These are phyloP conservation scores for Taphrina wiesneri DNA, from an alignment of 1,139 yeast genomes.

Conservation along the genomic window DNA sequence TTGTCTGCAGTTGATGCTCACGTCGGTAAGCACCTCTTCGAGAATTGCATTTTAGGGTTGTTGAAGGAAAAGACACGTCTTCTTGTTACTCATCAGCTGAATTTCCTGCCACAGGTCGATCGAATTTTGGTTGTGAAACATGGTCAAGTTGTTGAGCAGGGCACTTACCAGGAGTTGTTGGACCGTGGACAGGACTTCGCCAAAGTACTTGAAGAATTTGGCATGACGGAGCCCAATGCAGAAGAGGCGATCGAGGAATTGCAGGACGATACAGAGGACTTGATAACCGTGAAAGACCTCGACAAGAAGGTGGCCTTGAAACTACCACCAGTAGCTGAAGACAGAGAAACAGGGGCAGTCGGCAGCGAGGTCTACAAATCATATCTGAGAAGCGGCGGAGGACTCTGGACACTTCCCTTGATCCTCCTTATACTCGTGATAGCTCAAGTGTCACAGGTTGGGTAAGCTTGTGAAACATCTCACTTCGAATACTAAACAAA, in stretches of 20 bases:
- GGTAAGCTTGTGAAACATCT: background rate
- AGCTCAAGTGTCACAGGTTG: constrained; percentile 61
- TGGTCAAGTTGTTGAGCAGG: constrained; percentile 60
- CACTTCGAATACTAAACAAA: background rate
- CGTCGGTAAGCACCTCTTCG: constrained; percentile 80
- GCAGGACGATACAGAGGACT: constrained; percentile 17
- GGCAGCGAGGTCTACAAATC: constrained; percentile 51
- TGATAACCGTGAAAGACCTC: constrained; percentile 22
- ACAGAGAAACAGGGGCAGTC: constrained; percentile 55
- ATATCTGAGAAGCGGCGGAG: constrained; percentile 61
- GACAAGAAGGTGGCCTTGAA: constrained; percentile 39
- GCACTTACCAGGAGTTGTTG: constrained; percentile 58
- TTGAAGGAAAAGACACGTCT: constrained; percentile 65
- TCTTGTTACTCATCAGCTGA: constrained; percentile 81
- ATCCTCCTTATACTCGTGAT: constrained; percentile 50
- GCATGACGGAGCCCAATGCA: constrained; percentile 45
- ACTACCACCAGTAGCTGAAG: constrained; percentile 49
- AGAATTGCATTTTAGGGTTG: constrained; percentile 63
- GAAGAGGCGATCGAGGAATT: constrained; percentile 41
- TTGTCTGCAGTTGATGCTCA: constrained; percentile 89
- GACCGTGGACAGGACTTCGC: constrained; percentile 53
- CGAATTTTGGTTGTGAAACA: constrained; percentile 66
- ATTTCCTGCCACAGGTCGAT: constrained; percentile 68
- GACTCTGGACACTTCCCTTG: constrained; percentile 53
- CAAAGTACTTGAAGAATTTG: constrained; percentile 53